Evolutionary conservation across 441 rosid species (phyloP).

Genomic region (Erodium trifolium): DNA sequence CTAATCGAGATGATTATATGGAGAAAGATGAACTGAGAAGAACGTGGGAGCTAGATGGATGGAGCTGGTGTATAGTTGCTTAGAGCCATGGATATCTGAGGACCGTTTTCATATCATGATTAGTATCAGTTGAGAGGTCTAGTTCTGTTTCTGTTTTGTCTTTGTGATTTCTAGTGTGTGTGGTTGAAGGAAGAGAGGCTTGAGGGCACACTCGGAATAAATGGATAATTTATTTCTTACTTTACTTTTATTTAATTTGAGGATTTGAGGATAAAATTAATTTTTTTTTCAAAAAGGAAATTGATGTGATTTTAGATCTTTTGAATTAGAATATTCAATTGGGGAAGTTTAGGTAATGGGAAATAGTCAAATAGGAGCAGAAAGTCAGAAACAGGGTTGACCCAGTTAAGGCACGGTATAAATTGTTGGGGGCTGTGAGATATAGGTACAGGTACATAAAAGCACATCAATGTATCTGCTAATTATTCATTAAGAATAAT

Average conservation of each 20-base stretch:
- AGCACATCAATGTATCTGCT: no score
- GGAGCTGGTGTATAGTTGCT: constrained; percentile 38
- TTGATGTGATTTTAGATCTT: no score
- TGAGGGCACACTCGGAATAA: neutral
- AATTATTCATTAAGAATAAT: no score
- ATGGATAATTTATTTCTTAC: neutral
- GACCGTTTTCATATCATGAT: constrained; percentile 30
- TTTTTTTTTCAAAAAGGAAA: no score
- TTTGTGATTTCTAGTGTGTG: neutral
- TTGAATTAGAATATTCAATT: neutral
- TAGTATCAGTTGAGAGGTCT: neutral
- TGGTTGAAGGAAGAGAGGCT: neutral
- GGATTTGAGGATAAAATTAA: no score
- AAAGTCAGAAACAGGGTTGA: neutral
- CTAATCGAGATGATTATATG: constrained; percentile 27
- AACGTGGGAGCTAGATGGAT: no score
- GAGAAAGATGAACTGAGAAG: constrained; percentile 16
- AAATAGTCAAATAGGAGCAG: neutral
- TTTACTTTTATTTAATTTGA: no score
- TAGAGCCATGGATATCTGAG: constrained; percentile 44
- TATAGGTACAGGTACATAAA: no score
- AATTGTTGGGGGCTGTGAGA: no score
- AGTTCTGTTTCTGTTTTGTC: neutral
- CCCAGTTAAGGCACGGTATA: neutral
- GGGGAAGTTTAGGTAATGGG: neutral